Conservation (phyloP, 176 grass and related monocot species). For the Elaeis guineensis region DNA sequence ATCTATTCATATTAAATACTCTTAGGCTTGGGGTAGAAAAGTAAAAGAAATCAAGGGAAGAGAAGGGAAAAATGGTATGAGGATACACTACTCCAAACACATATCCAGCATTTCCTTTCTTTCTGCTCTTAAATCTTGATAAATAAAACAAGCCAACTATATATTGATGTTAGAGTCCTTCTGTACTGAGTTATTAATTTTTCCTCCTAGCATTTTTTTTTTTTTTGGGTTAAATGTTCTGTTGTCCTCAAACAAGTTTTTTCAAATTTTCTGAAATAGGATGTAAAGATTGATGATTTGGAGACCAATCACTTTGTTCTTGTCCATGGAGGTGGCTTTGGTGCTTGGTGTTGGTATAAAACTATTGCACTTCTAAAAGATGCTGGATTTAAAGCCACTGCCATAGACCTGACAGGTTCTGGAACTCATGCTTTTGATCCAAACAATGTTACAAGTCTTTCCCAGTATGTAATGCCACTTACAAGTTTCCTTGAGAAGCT, state of each 20-base stretch:
- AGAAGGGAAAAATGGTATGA: no score
- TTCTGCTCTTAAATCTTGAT: no score
- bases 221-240: background rate
- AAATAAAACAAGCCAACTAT: no score
- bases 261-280: conserved; percentile 37
- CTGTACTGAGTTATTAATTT: no score
- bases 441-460: conserved; percentile 65
- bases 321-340: conserved; percentile 93
- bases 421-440: conserved; percentile 75
- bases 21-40: no score
- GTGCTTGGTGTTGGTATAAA: conserved; percentile 99
- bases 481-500: conserved; percentile 63
- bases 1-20: no score
- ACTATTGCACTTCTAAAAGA: conserved; percentile 82
- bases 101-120: no score
- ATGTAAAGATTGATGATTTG: conserved; percentile 57
- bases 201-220: background rate
- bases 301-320: conserved; percentile 83
- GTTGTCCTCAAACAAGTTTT: background rate
- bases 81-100: no score
- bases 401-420: conserved; percentile 82
- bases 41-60: no score
- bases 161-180: no score
- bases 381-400: conserved; percentile 81
- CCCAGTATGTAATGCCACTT: conserved; percentile 73